Base-by-base conservation (phyloP, 805 yeast species). In the Saccharomycopsis malanga region DNA sequence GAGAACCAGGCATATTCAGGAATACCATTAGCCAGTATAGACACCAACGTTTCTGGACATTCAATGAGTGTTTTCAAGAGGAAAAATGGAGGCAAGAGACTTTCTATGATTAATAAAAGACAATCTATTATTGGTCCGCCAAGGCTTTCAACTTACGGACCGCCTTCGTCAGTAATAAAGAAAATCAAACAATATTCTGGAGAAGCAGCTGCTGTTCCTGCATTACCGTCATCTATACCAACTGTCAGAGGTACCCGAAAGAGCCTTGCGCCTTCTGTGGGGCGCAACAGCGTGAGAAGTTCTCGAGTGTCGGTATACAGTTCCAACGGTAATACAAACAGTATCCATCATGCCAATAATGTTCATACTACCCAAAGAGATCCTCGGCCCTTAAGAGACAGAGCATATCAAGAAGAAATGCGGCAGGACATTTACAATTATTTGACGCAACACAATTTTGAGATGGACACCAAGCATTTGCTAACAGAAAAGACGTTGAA, bases 321-420 rank as follows among this genome's bases (percentile, higher is more conserved):
- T 22, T n/a, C 23, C 36, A 24, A 25, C 21, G 3, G 30, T 3
- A 24, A 20, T 4, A 34, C 2, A 6, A 17, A 24, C 24, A 24
- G 42, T 34, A 35, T 34, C 15, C 24, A 22, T 25, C 29, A 14
- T 24, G 20, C 10, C 30, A 37, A 3, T 9, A n/a, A 29, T 24
- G 25, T 24, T 20, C 23, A 14, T 5, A 20, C 39, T 14, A 22
- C 3, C 7, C 27, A 25, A 27, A 64, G 61, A 53, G 96, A 87
- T 63, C 82, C 84, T 25, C 70, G 97, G 44, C 95, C 95, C 3
- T 62, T 87, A 23, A 70, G 88, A 48, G 95, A 87, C 61, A 74
- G 74, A 53, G 72, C 69, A 51, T 87, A 77, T 60, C 94, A 84
- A 60, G 65, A 64, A 37, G 65, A 72, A 23, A 75, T 86, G 52